Evolutionary conservation across 1,139 yeast genomes (phyloP).

Genomic region (Lodderomyces oxycetoniae): DNA sequence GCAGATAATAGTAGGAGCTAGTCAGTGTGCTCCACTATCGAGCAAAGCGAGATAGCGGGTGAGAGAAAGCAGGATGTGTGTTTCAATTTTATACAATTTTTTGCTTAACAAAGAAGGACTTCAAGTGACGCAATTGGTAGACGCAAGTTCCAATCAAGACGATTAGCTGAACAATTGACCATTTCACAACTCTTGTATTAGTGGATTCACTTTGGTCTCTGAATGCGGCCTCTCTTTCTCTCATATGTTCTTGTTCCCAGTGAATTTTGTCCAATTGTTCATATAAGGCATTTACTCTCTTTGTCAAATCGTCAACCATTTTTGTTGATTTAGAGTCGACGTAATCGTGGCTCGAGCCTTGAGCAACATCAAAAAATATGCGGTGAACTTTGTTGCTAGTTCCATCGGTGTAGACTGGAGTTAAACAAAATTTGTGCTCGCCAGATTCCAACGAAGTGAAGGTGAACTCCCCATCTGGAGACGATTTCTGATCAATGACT

Average conservation of each 20-base stretch:
- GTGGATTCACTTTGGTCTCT: slow-evolving; percentile 47
- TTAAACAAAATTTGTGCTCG: slow-evolving; percentile 47
- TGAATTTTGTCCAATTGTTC: slow-evolving; percentile 41
- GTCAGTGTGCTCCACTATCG: too few species aligned
- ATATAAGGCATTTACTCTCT: slow-evolving; percentile 36
- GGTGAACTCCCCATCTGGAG: slow-evolving; percentile 39
- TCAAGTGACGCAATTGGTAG: slow-evolving; percentile 48
- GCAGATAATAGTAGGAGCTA: too few species aligned
- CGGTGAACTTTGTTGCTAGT: slow-evolving; percentile 33
- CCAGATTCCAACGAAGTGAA: slow-evolving; percentile 43
- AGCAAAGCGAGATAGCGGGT: too few species aligned
- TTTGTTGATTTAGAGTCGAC: slow-evolving; percentile 45
- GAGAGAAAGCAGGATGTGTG: too few species aligned
- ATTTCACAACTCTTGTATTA: slow-evolving; percentile 42
- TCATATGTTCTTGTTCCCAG: slow-evolving; percentile 43
- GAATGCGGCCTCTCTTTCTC: slow-evolving; percentile 45
- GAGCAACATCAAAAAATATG: slow-evolving; percentile 43
- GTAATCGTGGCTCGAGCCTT: slow-evolving; percentile 46
- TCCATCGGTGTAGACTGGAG: slow-evolving; percentile 39
- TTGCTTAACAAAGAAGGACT: slow-evolving; percentile 49
- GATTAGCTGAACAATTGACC: slow-evolving; percentile 44
- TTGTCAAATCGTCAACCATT: slow-evolving; percentile 41
- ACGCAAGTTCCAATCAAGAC: slow-evolving; percentile 47
- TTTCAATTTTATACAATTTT: slow-evolving; percentile 47
- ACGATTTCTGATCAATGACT: slow-evolving; percentile 38